Conservation (phyloP, 2,329 filamentous ascomycete species). For the Fonsecaea erecta region DNA sequence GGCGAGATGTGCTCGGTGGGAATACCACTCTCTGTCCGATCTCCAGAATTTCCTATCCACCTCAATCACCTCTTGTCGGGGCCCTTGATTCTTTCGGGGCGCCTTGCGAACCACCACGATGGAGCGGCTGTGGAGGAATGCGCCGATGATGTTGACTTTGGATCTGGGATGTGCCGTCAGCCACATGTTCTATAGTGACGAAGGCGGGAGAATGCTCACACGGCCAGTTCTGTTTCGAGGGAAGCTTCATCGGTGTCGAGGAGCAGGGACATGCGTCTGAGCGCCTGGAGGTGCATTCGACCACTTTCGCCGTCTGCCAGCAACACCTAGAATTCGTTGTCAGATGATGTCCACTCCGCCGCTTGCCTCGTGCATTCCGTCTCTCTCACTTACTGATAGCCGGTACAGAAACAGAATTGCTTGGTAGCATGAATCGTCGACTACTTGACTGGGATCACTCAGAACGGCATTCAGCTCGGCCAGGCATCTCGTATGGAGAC, state of each 20-base stretch:
- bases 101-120: constrained; percentile 17
- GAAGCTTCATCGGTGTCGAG: constrained; percentile 3
- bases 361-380: not conserved
- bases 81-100: not conserved
- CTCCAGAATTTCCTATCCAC: constrained; percentile 26
- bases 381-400: constrained; percentile 26
- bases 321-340: constrained; percentile 22
- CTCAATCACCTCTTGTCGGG: constrained; percentile 21
- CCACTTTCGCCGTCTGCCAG: constrained; percentile 29
- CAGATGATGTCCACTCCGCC: not conserved
- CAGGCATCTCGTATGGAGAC: constrained; percentile 29
- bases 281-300: constrained; percentile 28
- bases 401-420: constrained; percentile 30
- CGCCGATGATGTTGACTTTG: constrained; percentile 32
- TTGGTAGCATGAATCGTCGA: constrained; percentile 29
- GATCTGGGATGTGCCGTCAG: constrained; percentile 12
- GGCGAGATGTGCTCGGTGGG: constrained; percentile 17
- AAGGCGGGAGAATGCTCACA: constrained; percentile 13
- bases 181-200: not conserved
- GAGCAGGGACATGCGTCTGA: constrained; percentile 17
- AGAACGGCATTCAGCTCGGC: constrained; percentile 26
- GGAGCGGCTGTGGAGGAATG: constrained; percentile 25
- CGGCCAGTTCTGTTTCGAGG: constrained; percentile 26
- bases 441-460: constrained; percentile 6
- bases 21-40: constrained; percentile 29